A percentile compares a stretch with the other conserved stretches of the same genome.
Evolutionary conservation across 129 eudicot genomes (phyloP).

Genomic region (Calendula officinalis): DNA sequence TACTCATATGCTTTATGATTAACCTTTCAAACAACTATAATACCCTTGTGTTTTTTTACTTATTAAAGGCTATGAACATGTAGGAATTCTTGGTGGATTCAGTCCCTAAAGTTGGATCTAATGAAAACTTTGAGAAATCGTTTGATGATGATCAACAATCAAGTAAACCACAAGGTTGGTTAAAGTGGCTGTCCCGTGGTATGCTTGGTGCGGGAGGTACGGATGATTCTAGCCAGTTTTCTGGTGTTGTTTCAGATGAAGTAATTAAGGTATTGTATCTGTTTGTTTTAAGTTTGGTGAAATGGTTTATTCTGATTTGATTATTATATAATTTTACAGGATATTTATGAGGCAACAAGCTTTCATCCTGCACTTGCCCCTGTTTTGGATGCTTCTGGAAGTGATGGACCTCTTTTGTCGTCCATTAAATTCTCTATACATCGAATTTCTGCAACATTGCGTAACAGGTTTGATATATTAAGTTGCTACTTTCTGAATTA

Average conservation of each 20-base stretch:
- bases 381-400: conserved; percentile 47
- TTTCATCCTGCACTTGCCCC: conserved; percentile 62
- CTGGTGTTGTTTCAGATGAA: conserved; percentile 97
- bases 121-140: conserved; percentile 47
- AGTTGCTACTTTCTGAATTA: neutral
- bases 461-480: conserved; percentile 50
- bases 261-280: conserved; percentile 60
- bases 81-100: conserved; percentile 65
- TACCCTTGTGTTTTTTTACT: conserved; percentile 15
- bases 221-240: conserved; percentile 84
- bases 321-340: conserved; percentile 45
- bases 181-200: conserved; percentile 97
- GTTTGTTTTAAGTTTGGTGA: conserved; percentile 3
- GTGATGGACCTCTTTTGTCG: conserved; percentile 51
- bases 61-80: conserved; percentile 17
- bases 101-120: conserved; percentile 37
- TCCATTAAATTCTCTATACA: conserved; percentile 54
- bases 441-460: conserved; percentile 52
- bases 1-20: conserved; percentile 5
- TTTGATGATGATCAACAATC: conserved; percentile 53
- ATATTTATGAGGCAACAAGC: conserved; percentile 96
- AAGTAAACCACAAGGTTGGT: conserved; percentile 87
- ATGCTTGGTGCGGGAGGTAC: conserved; percentile 99
- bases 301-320: conserved; percentile 11
- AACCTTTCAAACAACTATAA: neutral